Evolutionary conservation across 768 basidiomycete species (phyloP), one percentile per base, ranked within the genome.

Genomic region (Auriscalpium orientale): DNA sequence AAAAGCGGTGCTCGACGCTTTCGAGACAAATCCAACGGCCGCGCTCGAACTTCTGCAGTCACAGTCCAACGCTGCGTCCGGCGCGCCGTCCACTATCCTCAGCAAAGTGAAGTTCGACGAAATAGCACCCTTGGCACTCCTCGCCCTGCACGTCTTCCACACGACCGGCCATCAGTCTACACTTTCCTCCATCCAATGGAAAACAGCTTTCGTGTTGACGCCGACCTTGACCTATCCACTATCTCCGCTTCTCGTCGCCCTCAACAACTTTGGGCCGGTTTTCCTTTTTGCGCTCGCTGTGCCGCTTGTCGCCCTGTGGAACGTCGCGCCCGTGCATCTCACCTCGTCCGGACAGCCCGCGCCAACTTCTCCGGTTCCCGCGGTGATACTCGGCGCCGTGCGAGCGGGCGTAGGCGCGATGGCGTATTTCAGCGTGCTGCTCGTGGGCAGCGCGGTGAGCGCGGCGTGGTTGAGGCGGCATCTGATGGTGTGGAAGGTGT

Each of bases 401-500:
- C 72, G 82, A n/a, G 79, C 85, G 0, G 76, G 75, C 1, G 66
- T 93, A 2, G 83, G 81, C 0, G 70, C 86, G n/a, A 80, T 84
- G 76, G 68, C 82, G 3, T 94, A 94, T 65, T 88, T 85, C 67
- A 70, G 78, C 7, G 64, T 73, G 5, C 65, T 94, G 21, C 69
- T 91, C 1, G 64, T 94, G 4, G 85, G 88, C 4, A 80, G 83
- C 15, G 85, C 91, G 3, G 68, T 82, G 7, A 83, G 83, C 55
- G 84, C 91, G 0, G 88, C 91, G 8, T 79, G 84, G 62, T 70
- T 95, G 51, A 71, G 93, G 60, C 68, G 93, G 46, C 94, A 98
- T 67, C 69, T 97, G 60, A 97, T 97, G 94, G 94, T 98, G 21
- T 99, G 97, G 97, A 98, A 98, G 72, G 86, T 98, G 4, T 99